Base-by-base conservation (phyloP, 2,329 filamentous ascomycete genomes). In the Domatiomyces catenatus region DNA sequence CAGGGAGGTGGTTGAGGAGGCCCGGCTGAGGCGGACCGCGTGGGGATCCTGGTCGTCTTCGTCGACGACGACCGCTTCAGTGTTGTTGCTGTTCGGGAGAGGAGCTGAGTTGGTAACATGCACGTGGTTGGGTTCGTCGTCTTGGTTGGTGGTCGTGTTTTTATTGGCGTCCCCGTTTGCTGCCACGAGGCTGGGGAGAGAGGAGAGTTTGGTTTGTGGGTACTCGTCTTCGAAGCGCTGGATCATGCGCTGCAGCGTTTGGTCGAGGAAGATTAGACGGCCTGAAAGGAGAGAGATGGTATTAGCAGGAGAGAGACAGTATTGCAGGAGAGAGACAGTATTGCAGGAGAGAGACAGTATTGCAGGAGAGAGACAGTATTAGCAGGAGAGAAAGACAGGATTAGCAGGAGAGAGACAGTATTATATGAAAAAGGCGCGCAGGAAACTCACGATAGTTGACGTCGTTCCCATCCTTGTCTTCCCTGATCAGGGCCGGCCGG, bases 201-300 rank as follows among this genome's bases (percentile, higher is more conserved):
- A 32, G 12, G 45, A 32, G 63, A 60, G 15, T 62, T 58, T 43
- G 79, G 71, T 36, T 63, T 96, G 90, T 0, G 92, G 92, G 61
- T 88, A 96, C 66, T 96, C 90, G 63, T 94, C 85, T 65, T 96
- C 92, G 63, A 96, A 98, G 24, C 92, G 84, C 63, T 86, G 82
- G 62, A 96, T 96, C 69, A 96, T 95, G 58, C 84, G 83, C 61
- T 88, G 77, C 8, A 98, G 74, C 0, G 92, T 96, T 54, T 84
- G 75, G 61, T 95, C 88, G 26, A 98, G 77, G 75, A 94, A 94
- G 44, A 83, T 73, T 18, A 96, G 76, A 47, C 84, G 83, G 36
- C 80, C 81, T 85, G 53, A n/a, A 47, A 18, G 45, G 32, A 15
- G 12, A 39, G 32, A 50, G n/a, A n/a, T n/a, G n/a, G n/a, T n/a